These are phyloP conservation scores for Chalara sp. DNA, from an alignment of 2,329 filamentous ascomycete genomes.

Conservation along the genomic window DNA sequence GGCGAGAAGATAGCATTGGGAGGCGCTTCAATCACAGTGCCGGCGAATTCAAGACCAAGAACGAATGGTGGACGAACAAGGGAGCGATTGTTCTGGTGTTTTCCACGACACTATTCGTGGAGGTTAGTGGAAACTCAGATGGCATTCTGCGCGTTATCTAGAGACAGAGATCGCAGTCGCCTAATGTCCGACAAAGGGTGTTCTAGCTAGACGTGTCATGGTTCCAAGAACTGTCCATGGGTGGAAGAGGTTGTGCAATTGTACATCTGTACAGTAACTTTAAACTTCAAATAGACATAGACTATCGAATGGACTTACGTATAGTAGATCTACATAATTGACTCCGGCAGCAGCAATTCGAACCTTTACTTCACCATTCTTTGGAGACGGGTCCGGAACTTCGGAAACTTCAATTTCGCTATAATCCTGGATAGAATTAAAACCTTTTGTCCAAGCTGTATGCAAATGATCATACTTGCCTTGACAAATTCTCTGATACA, in stretches of 20 bases:
- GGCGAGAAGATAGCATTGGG: constrained; percentile 29
- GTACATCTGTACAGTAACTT: too few species aligned
- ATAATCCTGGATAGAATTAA: constrained; percentile 19
- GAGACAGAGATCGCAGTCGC: too few species aligned
- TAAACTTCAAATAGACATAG: too few species aligned
- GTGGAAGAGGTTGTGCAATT: too few species aligned
- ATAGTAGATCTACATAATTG: constrained; percentile 55
- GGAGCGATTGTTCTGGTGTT: constrained; percentile 54
- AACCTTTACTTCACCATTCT: constrained; percentile 34
- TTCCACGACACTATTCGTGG: constrained; percentile 37
- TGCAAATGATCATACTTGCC: constrained; percentile 1
- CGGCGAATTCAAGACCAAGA: constrained; percentile 54
- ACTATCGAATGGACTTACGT: constrained; percentile 27
- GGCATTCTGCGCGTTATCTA: too few species aligned
- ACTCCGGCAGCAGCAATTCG: constrained; percentile 47
- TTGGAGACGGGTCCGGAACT: constrained; percentile 27
- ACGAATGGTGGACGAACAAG: constrained; percentile 49
- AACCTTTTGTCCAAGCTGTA: neutral
- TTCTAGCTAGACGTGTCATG: neutral
- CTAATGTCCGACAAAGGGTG: neutral
- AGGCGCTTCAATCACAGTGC: constrained; percentile 38
- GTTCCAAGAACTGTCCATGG: neutral
- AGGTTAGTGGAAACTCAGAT: neutral
- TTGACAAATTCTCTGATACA: constrained; percentile 30
- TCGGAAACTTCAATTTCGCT: constrained; percentile 27